These are phyloP conservation scores for Adansonia rubrostipa DNA, from an alignment of 441 rosid species.

Conservation along the genomic window DNA sequence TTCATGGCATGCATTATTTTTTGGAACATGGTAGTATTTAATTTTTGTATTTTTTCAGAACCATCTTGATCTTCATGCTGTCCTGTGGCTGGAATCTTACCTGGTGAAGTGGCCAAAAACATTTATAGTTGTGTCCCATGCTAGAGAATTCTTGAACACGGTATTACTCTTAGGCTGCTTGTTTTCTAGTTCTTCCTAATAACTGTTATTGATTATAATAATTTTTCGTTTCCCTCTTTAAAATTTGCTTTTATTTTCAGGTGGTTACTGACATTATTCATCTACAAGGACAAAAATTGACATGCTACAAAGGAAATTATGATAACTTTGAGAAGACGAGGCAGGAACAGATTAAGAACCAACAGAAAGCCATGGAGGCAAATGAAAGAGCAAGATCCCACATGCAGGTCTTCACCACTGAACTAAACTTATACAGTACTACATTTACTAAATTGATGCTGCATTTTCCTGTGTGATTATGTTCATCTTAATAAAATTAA, in stretches of 20 bases:
- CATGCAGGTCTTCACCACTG: slow-evolving; percentile 73
- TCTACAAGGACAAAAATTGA: slow-evolving; percentile 82
- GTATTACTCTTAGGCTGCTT: slow-evolving; percentile 44
- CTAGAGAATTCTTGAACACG: slow-evolving; percentile 94
- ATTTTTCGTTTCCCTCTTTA: slow-evolving; percentile 6
- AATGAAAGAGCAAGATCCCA: slow-evolving; percentile 82
- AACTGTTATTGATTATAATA: slow-evolving; percentile 1
- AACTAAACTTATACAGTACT: neutral
- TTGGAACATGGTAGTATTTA: slow-evolving; percentile 10
- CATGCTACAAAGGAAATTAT: slow-evolving; percentile 82
- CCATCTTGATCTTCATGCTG: slow-evolving; percentile 99
- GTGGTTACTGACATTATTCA: slow-evolving; percentile 97
- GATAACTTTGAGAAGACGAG: slow-evolving; percentile 89
- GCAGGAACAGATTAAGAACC: slow-evolving; percentile 84
- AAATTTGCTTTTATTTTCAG: slow-evolving; percentile 45
- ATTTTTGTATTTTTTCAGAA: slow-evolving; percentile 55
- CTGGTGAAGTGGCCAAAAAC: slow-evolving; percentile 98
- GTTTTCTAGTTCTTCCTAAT: slow-evolving; percentile 12
- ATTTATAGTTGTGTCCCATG: slow-evolving; percentile 95
- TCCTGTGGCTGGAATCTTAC: slow-evolving; percentile 92
- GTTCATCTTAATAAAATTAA: neutral
- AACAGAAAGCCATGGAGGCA: slow-evolving; percentile 87
- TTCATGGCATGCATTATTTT: slow-evolving; percentile 20
- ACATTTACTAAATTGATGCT: neutral
- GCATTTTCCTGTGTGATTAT: neutral